A percentile compares a stretch with the other conserved stretches of the same genome.
phyloP scores from a whole-genome alignment of 2,329 filamentous ascomycete genomes.

The Uncinocarpus reesii region DNA sequence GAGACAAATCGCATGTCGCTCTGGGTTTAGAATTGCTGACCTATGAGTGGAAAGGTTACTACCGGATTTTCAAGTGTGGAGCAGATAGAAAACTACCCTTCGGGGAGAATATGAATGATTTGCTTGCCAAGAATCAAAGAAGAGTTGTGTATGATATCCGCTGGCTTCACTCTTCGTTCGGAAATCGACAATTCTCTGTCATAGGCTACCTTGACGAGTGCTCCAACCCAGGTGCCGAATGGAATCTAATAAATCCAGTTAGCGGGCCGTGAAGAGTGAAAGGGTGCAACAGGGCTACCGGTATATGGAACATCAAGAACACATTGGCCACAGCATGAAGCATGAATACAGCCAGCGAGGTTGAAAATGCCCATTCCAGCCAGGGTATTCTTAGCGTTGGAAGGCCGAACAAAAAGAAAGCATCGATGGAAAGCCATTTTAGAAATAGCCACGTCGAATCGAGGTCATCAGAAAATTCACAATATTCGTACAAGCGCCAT shows the following conservation, averaged over 20 bases:
- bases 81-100: constrained; percentile 50
- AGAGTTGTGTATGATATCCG: constrained; percentile 77
- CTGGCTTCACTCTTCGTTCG: constrained; percentile 84
- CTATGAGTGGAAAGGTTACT: constrained; percentile 36
- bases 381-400: constrained; percentile 87
- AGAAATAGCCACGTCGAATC: constrained; percentile 83
- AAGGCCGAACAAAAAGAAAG: constrained; percentile 73
- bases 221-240: constrained; percentile 60
- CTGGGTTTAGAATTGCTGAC: constrained; percentile 78
- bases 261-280: neutral
- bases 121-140: constrained; percentile 92
- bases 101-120: constrained; percentile 93
- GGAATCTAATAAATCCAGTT: constrained; percentile 48
- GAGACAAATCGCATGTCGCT: constrained; percentile 70
- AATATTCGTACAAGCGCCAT: constrained; percentile 83
- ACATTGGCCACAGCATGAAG: constrained; percentile 64
- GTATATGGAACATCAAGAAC: constrained; percentile 86
- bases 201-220: constrained; percentile 69
- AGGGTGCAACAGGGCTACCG: constrained; percentile 41
- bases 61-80: neutral
- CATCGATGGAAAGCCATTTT: constrained; percentile 88
- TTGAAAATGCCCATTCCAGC: constrained; percentile 78
- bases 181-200: constrained; percentile 87
- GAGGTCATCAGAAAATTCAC: constrained; percentile 65
- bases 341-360: constrained; percentile 60